A percentile compares a stretch with the other conserved stretches of the same genome.
Evolutionary conservation across 1,284 basidiomycete species (phyloP).

Genomic region (Ganoderma multipileum): DNA sequence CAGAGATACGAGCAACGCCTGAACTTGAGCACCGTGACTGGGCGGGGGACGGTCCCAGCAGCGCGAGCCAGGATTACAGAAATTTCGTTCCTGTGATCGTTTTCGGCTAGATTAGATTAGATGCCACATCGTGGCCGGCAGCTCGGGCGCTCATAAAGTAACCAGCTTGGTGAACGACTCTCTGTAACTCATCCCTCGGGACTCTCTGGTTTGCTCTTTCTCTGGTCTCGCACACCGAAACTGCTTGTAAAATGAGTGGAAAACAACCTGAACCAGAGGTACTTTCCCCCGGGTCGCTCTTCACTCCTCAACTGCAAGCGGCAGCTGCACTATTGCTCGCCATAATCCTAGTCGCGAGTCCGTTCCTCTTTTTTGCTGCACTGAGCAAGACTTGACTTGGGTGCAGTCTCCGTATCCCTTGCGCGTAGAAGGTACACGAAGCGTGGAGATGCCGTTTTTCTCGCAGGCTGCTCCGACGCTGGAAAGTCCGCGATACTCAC

Average conservation of each 20-base stretch:
- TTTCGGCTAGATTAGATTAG: constrained; percentile 13
- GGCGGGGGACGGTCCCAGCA: background rate
- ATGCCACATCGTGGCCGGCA: background rate
- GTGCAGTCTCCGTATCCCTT: constrained; percentile 45
- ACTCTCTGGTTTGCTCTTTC: background rate
- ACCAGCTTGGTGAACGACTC: background rate
- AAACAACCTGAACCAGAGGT: constrained; percentile 27
- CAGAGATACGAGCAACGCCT: background rate
- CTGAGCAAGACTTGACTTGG: constrained; percentile 9
- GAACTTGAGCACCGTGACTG: background rate
- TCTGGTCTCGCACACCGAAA: background rate
- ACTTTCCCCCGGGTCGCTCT: constrained; percentile 28
- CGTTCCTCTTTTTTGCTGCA: constrained; percentile 16
- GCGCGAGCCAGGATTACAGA: background rate
- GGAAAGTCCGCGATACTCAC: constrained; percentile 79
- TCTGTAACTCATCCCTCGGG: background rate
- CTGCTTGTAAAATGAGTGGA: constrained; percentile 13
- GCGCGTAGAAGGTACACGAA: constrained; percentile 51
- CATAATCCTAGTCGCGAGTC: constrained; percentile 35
- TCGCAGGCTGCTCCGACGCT: constrained; percentile 73
- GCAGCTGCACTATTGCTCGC: constrained; percentile 37
- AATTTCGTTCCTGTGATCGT: constrained; percentile 12
- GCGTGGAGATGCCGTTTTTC: constrained; percentile 62
- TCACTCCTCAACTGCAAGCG: constrained; percentile 35
- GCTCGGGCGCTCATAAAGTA: background rate